These are phyloP conservation scores for Haplographium delicatum DNA, from an alignment of 495 filamentous ascomycete species.

Conservation along the genomic window DNA sequence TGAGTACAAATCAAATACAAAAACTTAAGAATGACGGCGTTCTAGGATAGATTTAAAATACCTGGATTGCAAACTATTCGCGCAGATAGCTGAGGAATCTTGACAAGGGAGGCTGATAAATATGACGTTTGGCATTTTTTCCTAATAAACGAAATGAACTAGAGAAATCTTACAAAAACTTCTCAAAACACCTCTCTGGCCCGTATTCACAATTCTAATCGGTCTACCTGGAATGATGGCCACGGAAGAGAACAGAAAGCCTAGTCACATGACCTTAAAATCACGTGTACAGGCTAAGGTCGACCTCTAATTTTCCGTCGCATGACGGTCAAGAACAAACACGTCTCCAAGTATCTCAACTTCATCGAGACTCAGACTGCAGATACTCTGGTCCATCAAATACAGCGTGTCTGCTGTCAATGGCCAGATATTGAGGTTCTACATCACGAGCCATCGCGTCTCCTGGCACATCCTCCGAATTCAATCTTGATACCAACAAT, in stretches of 20 bases:
- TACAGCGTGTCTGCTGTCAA: conserved; percentile 1
- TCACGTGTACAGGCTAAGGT: conserved; percentile 11
- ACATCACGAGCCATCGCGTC: not conserved
- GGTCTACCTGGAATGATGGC: too few relatives aligned
- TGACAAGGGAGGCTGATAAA: too few relatives aligned
- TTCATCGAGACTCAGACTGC: not conserved
- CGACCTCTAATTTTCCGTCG: not conserved
- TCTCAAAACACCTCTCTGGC: too few relatives aligned
- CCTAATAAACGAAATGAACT: too few relatives aligned
- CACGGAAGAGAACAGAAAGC: too few relatives aligned
- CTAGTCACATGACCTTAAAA: conserved; percentile 6
- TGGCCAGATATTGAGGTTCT: conserved; percentile 8
- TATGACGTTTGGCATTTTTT: too few relatives aligned
- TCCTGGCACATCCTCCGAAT: too few relatives aligned
- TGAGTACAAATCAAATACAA: conserved; percentile 56
- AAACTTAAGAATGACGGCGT: conserved; percentile 63
- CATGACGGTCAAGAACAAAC: conserved; percentile 2
- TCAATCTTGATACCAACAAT: not conserved
- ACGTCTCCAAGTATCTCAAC: conserved; percentile 5
- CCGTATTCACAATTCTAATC: too few relatives aligned
- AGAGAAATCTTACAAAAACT: too few relatives aligned
- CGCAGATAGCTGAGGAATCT: too few relatives aligned
- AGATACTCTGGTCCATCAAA: not conserved
- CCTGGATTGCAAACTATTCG: too few relatives aligned
- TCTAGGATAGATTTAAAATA: conserved; percentile 49